Conservation (phyloP, 129 eudicot species). For the Cynara cardunculus region DNA sequence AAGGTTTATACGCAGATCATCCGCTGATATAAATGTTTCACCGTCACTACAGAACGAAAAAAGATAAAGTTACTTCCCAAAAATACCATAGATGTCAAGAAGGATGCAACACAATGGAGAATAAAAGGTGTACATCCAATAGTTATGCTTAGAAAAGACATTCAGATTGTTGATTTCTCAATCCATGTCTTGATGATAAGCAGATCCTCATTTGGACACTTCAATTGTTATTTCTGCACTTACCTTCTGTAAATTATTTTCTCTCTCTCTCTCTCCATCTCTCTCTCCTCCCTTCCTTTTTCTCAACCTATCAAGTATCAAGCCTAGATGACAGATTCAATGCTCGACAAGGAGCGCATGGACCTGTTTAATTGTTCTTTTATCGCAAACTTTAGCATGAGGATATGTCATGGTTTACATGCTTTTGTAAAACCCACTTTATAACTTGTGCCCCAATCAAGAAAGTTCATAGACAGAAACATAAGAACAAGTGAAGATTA, state of each 20-base stretch:
- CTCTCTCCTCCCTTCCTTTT: not conserved
- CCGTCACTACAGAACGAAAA: conserved; percentile 62
- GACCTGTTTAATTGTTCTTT: not conserved
- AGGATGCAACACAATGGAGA: not conserved
- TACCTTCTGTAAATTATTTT: too few relatives aligned
- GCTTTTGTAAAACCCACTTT: not conserved
- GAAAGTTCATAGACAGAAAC: not conserved
- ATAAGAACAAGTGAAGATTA: not conserved
- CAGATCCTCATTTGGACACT: not conserved
- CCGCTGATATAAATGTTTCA: conserved; percentile 98
- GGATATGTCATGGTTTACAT: not conserved
- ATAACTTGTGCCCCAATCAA: not conserved
- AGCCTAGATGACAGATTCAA: not conserved
- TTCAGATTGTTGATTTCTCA: not conserved
- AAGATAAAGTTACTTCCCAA: conserved; percentile 6
- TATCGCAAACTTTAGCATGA: not conserved
- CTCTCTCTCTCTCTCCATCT: too few relatives aligned
- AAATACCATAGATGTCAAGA: not conserved
- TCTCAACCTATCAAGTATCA: not conserved
- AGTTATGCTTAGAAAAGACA: not conserved
- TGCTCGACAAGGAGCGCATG: not conserved
- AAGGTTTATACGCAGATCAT: conserved; percentile 91
- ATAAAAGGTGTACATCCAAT: not conserved
- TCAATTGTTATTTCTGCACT: too few relatives aligned
- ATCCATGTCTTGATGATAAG: not conserved